Percentiles rank a stretch among this genome's conserved stretches.
Conservation (phyloP, 1,139 yeast genomes). For the Suhomyces atakaporum region DNA sequence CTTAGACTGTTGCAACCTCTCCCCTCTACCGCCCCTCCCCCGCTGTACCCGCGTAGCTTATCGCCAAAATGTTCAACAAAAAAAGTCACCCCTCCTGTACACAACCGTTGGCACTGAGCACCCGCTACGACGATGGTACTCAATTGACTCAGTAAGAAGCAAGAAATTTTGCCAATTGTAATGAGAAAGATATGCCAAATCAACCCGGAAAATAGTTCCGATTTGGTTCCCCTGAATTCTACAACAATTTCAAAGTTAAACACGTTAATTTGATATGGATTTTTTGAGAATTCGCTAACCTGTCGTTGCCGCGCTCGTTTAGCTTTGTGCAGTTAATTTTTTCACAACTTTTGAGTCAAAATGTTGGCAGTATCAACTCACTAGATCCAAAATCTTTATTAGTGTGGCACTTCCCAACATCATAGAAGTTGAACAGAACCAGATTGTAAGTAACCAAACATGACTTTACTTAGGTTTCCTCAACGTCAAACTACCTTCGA, state of each 20-base stretch:
- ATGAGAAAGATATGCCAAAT: too few species aligned
- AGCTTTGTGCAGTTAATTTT: slow-evolving; percentile 11
- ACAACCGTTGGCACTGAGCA: background rate
- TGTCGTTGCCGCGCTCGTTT: slow-evolving; percentile 10
- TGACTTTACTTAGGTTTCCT: too few species aligned
- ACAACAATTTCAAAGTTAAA: too few species aligned
- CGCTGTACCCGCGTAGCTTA: slow-evolving; percentile 4
- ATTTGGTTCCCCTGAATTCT: too few species aligned
- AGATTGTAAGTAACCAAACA: slow-evolving; percentile 8
- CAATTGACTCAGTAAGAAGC: too few species aligned
- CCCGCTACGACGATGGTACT: background rate
- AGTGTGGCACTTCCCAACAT: slow-evolving; percentile 4
- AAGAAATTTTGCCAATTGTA: too few species aligned
- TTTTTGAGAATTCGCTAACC: too few species aligned
- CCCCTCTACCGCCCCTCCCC: slow-evolving; percentile 11
- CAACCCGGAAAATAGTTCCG: too few species aligned
- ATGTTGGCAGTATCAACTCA: slow-evolving; percentile 10
- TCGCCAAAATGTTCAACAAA: slow-evolving; percentile 12
- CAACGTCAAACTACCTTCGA: background rate
- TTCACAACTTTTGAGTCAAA: slow-evolving; percentile 9
- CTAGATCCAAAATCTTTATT: slow-evolving; percentile 7
- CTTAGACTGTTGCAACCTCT: background rate
- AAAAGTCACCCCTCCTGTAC: slow-evolving; percentile 3
- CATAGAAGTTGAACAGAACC: slow-evolving; percentile 5
- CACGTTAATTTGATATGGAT: too few species aligned